A percentile compares a stretch with the other conserved stretches of the same genome.
phyloP scores from a whole-genome alignment of 768 basidiomycete species.

The Mycena leptocephala region DNA sequence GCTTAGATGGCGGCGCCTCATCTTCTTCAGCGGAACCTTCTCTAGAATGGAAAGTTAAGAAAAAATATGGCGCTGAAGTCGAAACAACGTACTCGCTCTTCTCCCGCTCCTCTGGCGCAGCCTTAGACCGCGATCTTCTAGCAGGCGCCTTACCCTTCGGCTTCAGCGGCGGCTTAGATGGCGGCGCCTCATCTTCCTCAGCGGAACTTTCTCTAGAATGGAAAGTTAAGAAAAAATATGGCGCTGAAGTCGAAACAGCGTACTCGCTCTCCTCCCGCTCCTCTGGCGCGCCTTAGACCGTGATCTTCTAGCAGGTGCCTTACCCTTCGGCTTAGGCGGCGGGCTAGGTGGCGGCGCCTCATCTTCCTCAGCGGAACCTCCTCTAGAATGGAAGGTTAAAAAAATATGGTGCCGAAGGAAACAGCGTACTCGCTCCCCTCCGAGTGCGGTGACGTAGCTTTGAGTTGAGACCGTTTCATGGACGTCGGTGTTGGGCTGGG shows the following conservation, averaged over 20 bases:
- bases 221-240: neutral
- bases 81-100: neutral
- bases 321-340: neutral
- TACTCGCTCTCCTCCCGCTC: constrained; percentile 1
- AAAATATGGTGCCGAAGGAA: too few species aligned
- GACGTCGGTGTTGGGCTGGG: constrained; percentile 2
- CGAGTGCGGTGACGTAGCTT: too few species aligned
- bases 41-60: neutral
- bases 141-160: constrained; percentile 11
- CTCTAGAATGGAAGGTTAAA: too few species aligned
- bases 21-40: neutral
- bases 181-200: neutral
- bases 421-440: too few species aligned
- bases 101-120: constrained; percentile 12
- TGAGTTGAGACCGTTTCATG: too few species aligned
- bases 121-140: neutral
- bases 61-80: neutral
- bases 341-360: neutral
- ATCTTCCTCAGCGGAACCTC: neutral
- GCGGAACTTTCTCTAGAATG: neutral
- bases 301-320: too few species aligned
- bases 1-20: neutral
- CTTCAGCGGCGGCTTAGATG: neutral
- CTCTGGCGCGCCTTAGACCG: too few species aligned
- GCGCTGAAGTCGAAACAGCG: neutral